Conservation (phyloP, 805 yeast genomes). For the Clavispora santaluciae region DNA sequence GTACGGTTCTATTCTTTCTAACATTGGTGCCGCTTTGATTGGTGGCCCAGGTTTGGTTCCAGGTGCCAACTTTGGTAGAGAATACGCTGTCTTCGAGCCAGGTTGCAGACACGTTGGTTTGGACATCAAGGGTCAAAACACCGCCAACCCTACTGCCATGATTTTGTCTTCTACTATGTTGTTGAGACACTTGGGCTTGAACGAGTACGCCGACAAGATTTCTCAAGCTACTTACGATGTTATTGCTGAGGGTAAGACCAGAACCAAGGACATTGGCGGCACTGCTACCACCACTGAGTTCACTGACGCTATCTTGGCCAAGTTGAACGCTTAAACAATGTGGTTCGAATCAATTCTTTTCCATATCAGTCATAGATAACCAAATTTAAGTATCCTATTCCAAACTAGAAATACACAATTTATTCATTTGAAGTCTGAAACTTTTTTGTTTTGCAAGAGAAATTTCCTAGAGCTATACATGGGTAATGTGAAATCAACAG, state of each 20-base stretch:
- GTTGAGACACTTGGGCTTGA: constrained; percentile 93
- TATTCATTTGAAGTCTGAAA: background rate
- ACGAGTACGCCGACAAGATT: constrained; percentile 77
- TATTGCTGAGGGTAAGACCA: constrained; percentile 77
- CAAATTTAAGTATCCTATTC: background rate
- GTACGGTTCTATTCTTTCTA: constrained; percentile 95
- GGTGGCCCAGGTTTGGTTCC: constrained; percentile 99
- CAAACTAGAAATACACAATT: background rate
- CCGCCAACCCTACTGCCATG: constrained; percentile 98
- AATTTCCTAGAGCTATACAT: too few species aligned
- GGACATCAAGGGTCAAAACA: constrained; percentile 89
- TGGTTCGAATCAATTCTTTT: background rate
- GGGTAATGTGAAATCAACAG: background rate
- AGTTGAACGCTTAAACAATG: constrained; percentile 39
- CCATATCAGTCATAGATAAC: constrained; percentile 1
- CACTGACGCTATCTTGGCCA: constrained; percentile 82
- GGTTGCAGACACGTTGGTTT: constrained; percentile 99
- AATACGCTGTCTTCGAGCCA: constrained; percentile 96
- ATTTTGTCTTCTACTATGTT: constrained; percentile 84
- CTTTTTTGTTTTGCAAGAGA: background rate
- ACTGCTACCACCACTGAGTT: constrained; percentile 84
- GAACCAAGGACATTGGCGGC: constrained; percentile 93
- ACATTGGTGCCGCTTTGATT: constrained; percentile 94
- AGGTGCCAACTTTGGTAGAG: constrained; percentile 97
- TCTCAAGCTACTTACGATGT: constrained; percentile 86